Percentiles rank a stretch among this genome's conserved stretches.
Conservation (phyloP, 352 stramenopile species). For the Phytophthora sp. region DNA sequence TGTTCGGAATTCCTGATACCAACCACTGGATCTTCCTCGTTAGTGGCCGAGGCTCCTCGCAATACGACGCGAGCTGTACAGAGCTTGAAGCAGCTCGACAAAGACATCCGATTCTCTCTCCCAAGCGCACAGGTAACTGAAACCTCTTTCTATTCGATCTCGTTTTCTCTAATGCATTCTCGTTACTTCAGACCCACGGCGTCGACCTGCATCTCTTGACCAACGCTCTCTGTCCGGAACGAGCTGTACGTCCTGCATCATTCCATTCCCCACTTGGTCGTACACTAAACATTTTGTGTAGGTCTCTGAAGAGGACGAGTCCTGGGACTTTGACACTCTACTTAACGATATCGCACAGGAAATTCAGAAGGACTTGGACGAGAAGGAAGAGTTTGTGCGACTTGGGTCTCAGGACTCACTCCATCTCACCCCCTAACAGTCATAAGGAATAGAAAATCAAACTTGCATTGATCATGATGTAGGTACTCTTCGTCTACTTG, state of each 20-base stretch:
- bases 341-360: constrained; percentile 84
- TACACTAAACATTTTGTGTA: no score
- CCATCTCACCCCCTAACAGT: constrained; percentile 19
- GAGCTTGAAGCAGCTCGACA: constrained; percentile 80
- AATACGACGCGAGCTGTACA: constrained; percentile 73
- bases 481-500: constrained; percentile 51
- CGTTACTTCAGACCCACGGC: constrained; percentile 58
- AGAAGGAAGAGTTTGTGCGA: constrained; percentile 73
- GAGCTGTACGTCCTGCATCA: constrained; percentile 49
- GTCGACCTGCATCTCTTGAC: constrained; percentile 76
- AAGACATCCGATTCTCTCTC: constrained; percentile 81
- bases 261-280: no score
- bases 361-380: constrained; percentile 79
- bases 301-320: constrained; percentile 70
- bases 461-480: neutral
- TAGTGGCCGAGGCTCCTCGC: constrained; percentile 79
- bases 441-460: neutral
- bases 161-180: no score
- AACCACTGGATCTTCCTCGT: constrained; percentile 2
- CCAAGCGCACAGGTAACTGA: constrained; percentile 57
- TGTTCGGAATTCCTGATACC: no score
- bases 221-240: constrained; percentile 69
- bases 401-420: constrained; percentile 35
- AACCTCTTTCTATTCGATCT: no score
- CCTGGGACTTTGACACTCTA: constrained; percentile 78